A percentile compares a stretch with the other conserved stretches of the same genome.
phyloP scores from a whole-genome alignment of 371 early-diverging fungal species.

The Sporodiniella umbellata region DNA sequence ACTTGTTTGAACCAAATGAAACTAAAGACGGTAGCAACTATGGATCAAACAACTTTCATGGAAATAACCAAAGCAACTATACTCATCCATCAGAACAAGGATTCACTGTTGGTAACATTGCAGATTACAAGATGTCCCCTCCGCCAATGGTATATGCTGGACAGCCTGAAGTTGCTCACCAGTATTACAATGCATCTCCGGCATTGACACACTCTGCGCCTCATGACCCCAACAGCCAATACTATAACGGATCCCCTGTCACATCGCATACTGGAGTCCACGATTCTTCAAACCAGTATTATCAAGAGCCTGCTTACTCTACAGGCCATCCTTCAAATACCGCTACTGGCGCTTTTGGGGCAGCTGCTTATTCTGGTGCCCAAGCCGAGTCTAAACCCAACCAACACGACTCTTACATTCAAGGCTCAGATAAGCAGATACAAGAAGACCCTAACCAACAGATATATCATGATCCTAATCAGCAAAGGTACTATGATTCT shows the following conservation, averaged over 20 bases:
- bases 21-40: conserved; percentile 2
- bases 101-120: conserved; percentile 8
- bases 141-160: conserved; percentile 16
- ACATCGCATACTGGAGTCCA: too few relatives aligned
- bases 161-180: conserved; percentile 6
- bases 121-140: background rate
- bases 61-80: background rate
- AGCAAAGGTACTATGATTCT: conserved; percentile 6
- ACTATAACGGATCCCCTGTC: too few relatives aligned
- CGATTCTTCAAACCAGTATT: background rate
- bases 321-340: background rate
- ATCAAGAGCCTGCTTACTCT: conserved; percentile 3
- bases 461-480: conserved; percentile 5
- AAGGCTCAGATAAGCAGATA: too few relatives aligned
- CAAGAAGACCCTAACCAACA: conserved; percentile 7
- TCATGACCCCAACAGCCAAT: background rate
- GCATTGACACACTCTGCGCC: background rate
- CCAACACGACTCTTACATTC: conserved; percentile 1
- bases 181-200: conserved; percentile 8
- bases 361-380: background rate
- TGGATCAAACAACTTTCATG: background rate
- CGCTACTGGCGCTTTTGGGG: background rate
- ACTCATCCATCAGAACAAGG: conserved; percentile 9
- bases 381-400: conserved; percentile 1
- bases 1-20: conserved; percentile 19